Evolutionary conservation across 495 filamentous ascomycete species (phyloP).

Genomic region (Hypoxylon cercidicola): DNA sequence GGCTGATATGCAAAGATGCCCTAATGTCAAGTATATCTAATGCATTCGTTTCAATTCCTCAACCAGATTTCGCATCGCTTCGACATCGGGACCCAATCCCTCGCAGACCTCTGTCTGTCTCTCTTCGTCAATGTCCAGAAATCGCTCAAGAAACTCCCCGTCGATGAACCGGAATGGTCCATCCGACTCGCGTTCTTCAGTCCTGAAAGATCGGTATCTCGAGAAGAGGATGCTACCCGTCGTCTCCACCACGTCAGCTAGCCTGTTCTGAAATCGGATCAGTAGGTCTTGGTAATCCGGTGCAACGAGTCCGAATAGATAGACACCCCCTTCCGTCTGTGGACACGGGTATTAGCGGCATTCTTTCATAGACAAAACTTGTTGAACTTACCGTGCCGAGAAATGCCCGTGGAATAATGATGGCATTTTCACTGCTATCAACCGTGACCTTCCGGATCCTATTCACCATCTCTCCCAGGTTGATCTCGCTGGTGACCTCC

Average conservation of each 20-base stretch:
- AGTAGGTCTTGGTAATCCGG: constrained; percentile 78
- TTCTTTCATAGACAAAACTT: neutral
- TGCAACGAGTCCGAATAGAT: constrained; percentile 83
- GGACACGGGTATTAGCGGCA: constrained; percentile 37
- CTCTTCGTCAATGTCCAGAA: constrained; percentile 72
- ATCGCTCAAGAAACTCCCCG: constrained; percentile 88
- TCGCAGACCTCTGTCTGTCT: constrained; percentile 74
- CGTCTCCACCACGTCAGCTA: constrained; percentile 70
- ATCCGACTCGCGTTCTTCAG: constrained; percentile 71
- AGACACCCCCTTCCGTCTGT: constrained; percentile 90
- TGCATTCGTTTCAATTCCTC: constrained; percentile 80
- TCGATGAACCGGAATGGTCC: constrained; percentile 91
- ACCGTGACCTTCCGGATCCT: constrained; percentile 71
- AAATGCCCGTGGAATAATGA: constrained; percentile 85
- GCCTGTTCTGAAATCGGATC: constrained; percentile 78
- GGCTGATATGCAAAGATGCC: neutral
- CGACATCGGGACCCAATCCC: constrained; percentile 70
- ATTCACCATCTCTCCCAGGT: constrained; percentile 92
- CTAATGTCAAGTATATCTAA: constrained; percentile 42
- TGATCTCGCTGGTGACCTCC: constrained; percentile 79
- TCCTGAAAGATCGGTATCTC: constrained; percentile 81
- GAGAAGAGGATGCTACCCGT: constrained; percentile 78
- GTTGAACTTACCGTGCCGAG: constrained; percentile 78
- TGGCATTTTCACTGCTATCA: constrained; percentile 65
- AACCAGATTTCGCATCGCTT: constrained; percentile 75